Percentiles rank a stretch among this genome's conserved stretches.
phyloP scores from a whole-genome alignment of 2,329 filamentous ascomycete genomes.

The Diaporthe australafricana region DNA sequence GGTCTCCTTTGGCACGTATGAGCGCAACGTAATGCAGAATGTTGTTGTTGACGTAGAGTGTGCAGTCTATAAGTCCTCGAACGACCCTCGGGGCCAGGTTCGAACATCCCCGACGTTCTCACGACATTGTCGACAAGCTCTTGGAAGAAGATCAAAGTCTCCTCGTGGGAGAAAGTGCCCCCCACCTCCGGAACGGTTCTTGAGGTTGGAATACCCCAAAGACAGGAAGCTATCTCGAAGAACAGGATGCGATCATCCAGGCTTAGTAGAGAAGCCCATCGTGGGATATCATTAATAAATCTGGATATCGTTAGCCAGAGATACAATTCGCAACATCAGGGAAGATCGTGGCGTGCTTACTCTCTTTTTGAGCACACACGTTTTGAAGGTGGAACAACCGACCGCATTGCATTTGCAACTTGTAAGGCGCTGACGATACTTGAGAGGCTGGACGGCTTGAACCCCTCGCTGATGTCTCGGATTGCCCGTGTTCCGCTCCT shows the following conservation, averaged over 20 bases:
- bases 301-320: neutral
- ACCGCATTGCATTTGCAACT: neutral
- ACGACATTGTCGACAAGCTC: neutral
- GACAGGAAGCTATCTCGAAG: neutral
- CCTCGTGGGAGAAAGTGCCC: no score
- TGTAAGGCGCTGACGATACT: neutral
- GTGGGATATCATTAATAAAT: neutral
- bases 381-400: neutral
- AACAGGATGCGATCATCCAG: neutral
- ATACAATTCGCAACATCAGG: fast-evolving
- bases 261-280: neutral
- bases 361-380: neutral
- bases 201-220: neutral
- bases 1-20: neutral
- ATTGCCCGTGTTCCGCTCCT: neutral
- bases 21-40: neutral
- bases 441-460: neutral
- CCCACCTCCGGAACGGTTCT: no score
- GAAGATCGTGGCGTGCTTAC: neutral
- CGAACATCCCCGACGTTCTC: neutral
- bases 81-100: neutral
- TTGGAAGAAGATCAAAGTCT: neutral
- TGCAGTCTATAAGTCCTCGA: neutral
- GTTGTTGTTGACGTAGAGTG: neutral
- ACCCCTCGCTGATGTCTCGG: neutral